A percentile compares a stretch with the other conserved stretches of the same genome.
Conservation (phyloP, 208 protist genomes). For the Acanthamoeba culbertsoni region DNA sequence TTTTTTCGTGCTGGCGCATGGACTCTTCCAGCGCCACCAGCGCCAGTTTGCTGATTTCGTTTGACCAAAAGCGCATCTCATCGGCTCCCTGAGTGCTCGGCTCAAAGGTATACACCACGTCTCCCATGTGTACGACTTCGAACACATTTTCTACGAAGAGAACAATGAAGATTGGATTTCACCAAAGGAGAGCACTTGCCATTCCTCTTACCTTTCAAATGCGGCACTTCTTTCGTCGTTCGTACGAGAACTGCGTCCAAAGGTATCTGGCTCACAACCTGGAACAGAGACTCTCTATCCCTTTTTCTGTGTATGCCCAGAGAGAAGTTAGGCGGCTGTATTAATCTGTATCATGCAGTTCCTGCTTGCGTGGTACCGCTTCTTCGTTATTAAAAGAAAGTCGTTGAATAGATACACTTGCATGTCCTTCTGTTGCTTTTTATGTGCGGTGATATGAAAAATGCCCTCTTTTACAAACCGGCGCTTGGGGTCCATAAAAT, state of each 20-base stretch:
- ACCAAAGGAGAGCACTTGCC: too few species aligned
- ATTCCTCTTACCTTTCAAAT: too few species aligned
- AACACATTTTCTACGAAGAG: neutral
- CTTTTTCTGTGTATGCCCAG: too few species aligned
- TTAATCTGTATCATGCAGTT: too few species aligned
- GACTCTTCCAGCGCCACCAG: neutral
- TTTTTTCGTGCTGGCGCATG: neutral
- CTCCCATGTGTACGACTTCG: neutral
- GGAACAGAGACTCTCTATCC: too few species aligned
- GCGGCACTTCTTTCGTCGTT: too few species aligned
- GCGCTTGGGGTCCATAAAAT: neutral
- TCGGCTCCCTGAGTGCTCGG: neutral
- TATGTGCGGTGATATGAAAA: neutral
- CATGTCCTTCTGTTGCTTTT: neutral
- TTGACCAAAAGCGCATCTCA: neutral
- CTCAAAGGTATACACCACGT: neutral
- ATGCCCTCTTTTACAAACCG: neutral
- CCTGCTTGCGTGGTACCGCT: neutral
- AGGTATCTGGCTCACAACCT: too few species aligned
- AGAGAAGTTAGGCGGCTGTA: too few species aligned
- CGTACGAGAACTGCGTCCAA: too few species aligned
- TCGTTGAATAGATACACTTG: neutral
- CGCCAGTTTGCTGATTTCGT: neutral
- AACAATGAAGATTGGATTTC: neutral
- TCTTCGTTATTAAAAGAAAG: neutral